Evolutionary conservation across 108 stramenopile genomes (phyloP).

Genomic region (Stephanodiscus triporus): DNA sequence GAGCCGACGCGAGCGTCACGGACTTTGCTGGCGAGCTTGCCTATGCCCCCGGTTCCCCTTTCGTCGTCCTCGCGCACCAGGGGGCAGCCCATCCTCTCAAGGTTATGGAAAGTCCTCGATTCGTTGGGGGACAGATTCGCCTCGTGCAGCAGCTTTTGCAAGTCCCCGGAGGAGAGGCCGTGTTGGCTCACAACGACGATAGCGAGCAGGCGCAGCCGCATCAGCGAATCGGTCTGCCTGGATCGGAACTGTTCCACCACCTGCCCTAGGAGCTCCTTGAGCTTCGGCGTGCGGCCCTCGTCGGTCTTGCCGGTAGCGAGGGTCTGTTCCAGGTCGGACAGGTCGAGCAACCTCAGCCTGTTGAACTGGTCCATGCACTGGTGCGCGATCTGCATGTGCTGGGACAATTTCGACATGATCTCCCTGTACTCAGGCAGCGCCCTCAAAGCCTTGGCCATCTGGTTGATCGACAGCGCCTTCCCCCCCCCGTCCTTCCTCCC

Average conservation of each 20-base stretch:
- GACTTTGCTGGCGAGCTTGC: conserved; percentile 31
- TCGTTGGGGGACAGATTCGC: conserved; percentile 68
- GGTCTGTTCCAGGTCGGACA: conserved; percentile 92
- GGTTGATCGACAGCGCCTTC: conserved; percentile 70
- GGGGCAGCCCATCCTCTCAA: conserved; percentile 76
- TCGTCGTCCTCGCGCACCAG: conserved; percentile 27
- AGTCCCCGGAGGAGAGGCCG: conserved; percentile 66
- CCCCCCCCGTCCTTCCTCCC: conserved; percentile 45
- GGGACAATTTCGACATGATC: conserved; percentile 90
- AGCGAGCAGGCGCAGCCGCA: conserved; percentile 80
- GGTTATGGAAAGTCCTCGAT: conserved; percentile 58
- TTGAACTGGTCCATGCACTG: conserved; percentile 92
- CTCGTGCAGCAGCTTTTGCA: conserved; percentile 64
- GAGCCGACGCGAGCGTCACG: conserved; percentile 17
- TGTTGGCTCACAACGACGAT: conserved; percentile 86
- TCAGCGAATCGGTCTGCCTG: conserved; percentile 52
- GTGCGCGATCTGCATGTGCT: conserved; percentile 94
- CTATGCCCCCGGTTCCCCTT: not conserved
- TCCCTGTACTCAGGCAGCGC: conserved; percentile 94
- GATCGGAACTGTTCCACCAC: conserved; percentile 59
- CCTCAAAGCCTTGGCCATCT: conserved; percentile 93
- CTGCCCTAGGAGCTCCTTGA: conserved; percentile 64
- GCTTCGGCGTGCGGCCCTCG: conserved; percentile 71
- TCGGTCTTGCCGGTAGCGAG: conserved; percentile 91
- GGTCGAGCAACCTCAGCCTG: conserved; percentile 67